These are phyloP conservation scores for Heimioporus sp. DNA, from an alignment of 768 basidiomycete species.

Conservation along the genomic window DNA sequence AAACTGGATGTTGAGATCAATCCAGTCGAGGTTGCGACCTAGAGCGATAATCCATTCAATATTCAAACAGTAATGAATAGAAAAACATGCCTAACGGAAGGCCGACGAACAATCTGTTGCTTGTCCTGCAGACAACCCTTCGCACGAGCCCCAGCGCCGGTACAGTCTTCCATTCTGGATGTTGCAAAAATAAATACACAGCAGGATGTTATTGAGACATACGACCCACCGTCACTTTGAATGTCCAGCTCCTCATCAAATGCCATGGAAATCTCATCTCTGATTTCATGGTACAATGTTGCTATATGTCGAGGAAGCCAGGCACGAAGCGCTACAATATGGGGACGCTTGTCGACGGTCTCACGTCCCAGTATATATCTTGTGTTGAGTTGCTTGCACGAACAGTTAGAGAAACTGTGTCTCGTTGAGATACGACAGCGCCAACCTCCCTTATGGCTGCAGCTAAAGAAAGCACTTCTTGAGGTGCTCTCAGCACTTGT, in stretches of 20 bases:
- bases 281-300: conserved; percentile 38
- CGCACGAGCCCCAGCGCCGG: conserved; percentile 22
- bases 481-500: no score
- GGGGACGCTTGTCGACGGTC: conserved; percentile 26
- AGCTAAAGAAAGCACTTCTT: no score
- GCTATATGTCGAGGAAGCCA: conserved; percentile 39
- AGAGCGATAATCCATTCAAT: not conserved
- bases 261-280: conserved; percentile 42
- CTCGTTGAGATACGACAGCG: no score
- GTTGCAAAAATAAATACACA: no score
- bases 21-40: conserved; percentile 5
- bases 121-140: conserved; percentile 39
- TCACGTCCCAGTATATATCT: conserved; percentile 37
- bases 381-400: conserved; percentile 34
- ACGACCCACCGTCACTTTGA: conserved; percentile 9
- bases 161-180: conserved; percentile 41
- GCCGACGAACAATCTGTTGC: conserved; percentile 48
- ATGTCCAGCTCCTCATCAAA: conserved; percentile 38
- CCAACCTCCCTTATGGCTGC: no score
- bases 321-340: conserved; percentile 25
- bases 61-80: not conserved
- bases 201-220: no score
- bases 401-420: no score
- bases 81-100: conserved; percentile 40
- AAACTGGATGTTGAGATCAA: conserved; percentile 24